phyloP scores from a whole-genome alignment of 2,329 filamentous ascomycete genomes.

The Emericellopsis atlantica region DNA sequence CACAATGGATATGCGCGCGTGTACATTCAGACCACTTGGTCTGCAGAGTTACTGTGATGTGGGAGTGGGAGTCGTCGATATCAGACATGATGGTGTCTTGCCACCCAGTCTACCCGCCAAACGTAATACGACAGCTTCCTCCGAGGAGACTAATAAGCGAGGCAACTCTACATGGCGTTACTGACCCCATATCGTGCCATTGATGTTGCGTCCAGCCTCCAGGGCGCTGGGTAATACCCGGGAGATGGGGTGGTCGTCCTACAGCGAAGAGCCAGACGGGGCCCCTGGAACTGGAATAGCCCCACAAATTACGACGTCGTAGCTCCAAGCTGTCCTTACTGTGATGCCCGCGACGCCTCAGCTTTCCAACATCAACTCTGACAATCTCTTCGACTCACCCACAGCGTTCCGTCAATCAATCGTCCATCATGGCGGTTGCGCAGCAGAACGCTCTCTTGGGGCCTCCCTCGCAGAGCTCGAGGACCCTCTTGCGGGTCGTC shows the following conservation, averaged over 20 bases:
- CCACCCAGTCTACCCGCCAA: no score
- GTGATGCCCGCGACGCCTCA: no score
- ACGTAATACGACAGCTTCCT: no score
- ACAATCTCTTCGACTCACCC: not conserved
- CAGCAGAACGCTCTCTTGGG: constrained; percentile 7
- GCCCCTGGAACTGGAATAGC: not conserved
- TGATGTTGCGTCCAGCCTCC: not conserved
- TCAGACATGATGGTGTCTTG: no score
- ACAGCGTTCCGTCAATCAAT: constrained; percentile 14
- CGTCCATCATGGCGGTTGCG: constrained; percentile 30
- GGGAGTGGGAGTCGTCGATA: no score
- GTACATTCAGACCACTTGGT: no score
- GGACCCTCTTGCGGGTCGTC: constrained; percentile 74
- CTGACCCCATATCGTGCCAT: no score
- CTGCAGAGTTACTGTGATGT: no score
- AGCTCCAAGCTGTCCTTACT: constrained; percentile 34
- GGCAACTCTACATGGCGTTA: no score
- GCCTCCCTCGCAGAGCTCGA: constrained; percentile 60
- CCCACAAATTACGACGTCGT: constrained; percentile 9
- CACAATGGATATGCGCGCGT: constrained; percentile 8
- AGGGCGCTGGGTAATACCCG: not conserved
- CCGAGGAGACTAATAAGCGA: no score
- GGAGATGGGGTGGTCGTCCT: not conserved
- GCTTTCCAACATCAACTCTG: no score
- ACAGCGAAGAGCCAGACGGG: not conserved